Evolutionary conservation across 306 rosid species (phyloP).

Genomic region (Arachis hypogaea): DNA sequence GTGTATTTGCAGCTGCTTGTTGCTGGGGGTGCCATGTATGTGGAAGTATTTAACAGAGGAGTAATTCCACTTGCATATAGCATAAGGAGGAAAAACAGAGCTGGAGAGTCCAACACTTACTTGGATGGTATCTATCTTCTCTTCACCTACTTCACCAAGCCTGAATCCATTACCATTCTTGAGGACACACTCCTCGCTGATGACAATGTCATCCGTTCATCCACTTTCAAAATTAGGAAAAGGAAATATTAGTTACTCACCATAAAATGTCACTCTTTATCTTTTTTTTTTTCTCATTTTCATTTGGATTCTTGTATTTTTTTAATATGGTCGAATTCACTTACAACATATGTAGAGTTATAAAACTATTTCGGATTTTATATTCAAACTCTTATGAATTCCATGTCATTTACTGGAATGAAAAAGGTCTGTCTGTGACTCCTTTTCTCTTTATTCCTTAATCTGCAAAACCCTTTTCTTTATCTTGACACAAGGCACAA

Average conservation of each 20-base stretch:
- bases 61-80: slow-evolving; percentile 77
- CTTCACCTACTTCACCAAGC: slow-evolving; percentile 85
- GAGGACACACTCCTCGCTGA: slow-evolving; percentile 62
- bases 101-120: slow-evolving; percentile 78
- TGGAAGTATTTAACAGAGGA: slow-evolving; percentile 93
- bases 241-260: slow-evolving; percentile 61
- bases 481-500: no score
- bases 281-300: slow-evolving; percentile 16
- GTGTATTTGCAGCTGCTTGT: slow-evolving; percentile 78
- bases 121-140: slow-evolving; percentile 92
- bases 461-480: no score
- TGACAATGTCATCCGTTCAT: slow-evolving; percentile 72
- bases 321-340: slow-evolving; percentile 42
- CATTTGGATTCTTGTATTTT: slow-evolving; percentile 40
- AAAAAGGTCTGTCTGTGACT: no score
- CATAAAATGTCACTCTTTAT: slow-evolving; percentile 34
- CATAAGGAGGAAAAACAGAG: slow-evolving; percentile 86
- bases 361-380: neutral
- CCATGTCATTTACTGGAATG: no score
- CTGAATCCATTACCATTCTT: slow-evolving; percentile 61
- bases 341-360: slow-evolving; percentile 30
- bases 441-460: no score
- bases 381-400: neutral
- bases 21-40: slow-evolving; percentile 98
- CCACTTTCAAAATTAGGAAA: slow-evolving; percentile 73